A percentile compares a stretch with the other conserved stretches of the same genome.
Evolutionary conservation across 73 alveolate genomes (phyloP).

Genomic region (Strombidium stylifer): DNA sequence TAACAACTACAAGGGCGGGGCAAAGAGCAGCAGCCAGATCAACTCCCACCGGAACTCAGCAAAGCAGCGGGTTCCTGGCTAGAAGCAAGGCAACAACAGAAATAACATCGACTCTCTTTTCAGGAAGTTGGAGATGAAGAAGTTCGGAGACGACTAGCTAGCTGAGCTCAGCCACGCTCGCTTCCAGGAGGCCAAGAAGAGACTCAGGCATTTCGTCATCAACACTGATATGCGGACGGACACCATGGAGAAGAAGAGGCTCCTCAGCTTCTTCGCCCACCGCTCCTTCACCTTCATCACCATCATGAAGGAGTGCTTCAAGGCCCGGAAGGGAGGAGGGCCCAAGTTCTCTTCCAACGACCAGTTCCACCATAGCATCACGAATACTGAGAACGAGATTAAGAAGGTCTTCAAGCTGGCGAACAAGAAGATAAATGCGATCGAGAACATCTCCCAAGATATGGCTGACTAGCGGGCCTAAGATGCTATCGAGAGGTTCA

Average conservation of each 20-base stretch:
- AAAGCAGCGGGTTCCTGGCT: not conserved
- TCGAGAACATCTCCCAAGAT: not conserved
- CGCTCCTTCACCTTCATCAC: slow-evolving; percentile 14
- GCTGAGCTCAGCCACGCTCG: slow-evolving; percentile 13
- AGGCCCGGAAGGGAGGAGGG: slow-evolving; percentile 30
- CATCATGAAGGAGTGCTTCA: slow-evolving; percentile 27
- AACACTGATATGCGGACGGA: not conserved
- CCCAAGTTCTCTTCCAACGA: not conserved
- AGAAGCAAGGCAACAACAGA: not conserved
- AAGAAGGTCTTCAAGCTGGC: not conserved
- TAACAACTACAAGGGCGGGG: no score
- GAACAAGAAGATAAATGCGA: not conserved
- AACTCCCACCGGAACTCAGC: not conserved
- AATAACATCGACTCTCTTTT: not conserved
- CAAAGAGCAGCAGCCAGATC: no score
- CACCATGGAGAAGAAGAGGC: not conserved
- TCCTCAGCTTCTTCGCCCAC: slow-evolving; percentile 25
- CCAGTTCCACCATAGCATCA: not conserved
- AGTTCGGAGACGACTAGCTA: slow-evolving; percentile 7
- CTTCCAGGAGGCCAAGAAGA: slow-evolving; percentile 20
- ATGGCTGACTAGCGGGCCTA: not conserved
- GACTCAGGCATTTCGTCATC: slow-evolving; percentile 27
- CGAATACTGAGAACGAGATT: not conserved
- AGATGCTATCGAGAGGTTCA: not conserved
- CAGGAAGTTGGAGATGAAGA: slow-evolving; percentile 32